These are phyloP conservation scores for Trichoderma hamatum DNA, from an alignment of 2,329 filamentous ascomycete species.

Conservation along the genomic window DNA sequence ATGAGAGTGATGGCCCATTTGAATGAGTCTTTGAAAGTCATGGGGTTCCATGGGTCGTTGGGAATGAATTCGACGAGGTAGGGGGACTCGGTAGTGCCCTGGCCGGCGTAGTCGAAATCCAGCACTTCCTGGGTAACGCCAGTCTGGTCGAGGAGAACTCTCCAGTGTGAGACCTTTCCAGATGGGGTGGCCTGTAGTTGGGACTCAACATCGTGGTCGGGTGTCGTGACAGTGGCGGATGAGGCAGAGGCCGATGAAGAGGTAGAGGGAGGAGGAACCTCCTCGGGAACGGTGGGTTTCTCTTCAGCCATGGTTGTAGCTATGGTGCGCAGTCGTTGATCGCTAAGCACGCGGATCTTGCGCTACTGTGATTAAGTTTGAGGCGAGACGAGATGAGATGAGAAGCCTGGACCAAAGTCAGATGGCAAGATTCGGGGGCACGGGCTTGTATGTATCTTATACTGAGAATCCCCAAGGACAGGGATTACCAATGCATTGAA, in stretches of 20 bases:
- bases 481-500: constrained; percentile 4
- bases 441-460: constrained; percentile 6
- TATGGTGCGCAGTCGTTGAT: constrained; percentile 7
- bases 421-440: constrained; percentile 1
- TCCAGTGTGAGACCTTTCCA: constrained; percentile 49
- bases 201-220: constrained; percentile 49
- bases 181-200: constrained; percentile 36
- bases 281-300: constrained; percentile 11
- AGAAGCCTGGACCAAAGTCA: constrained; percentile 10
- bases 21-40: constrained; percentile 56
- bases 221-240: constrained; percentile 37
- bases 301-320: constrained; percentile 20
- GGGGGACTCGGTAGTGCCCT: constrained; percentile 68
- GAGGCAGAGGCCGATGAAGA: constrained; percentile 31
- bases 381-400: not conserved
- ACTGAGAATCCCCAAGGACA: not conserved
- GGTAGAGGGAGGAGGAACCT: constrained; percentile 1
- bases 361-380: not conserved
- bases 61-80: constrained; percentile 70
- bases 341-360: not conserved
- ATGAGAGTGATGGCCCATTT: constrained; percentile 69
- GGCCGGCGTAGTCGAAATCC: constrained; percentile 58
- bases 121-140: constrained; percentile 61
- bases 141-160: constrained; percentile 59
- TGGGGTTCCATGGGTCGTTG: constrained; percentile 68